Base-by-base conservation (phyloP, 2,329 filamentous ascomycete genomes). In the Aspergillus vadensis region DNA sequence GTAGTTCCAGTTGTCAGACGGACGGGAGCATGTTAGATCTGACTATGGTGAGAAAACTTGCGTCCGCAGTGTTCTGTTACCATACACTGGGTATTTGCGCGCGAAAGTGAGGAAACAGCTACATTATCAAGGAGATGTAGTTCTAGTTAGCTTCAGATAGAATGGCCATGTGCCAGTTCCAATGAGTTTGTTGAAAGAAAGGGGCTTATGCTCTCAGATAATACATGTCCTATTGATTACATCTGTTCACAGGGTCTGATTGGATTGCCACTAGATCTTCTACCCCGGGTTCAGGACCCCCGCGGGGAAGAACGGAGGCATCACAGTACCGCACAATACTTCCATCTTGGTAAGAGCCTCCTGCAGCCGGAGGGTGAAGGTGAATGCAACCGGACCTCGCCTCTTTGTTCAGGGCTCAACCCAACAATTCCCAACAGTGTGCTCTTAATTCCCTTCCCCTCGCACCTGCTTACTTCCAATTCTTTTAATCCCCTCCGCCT, bases 361-460 rank as follows among this genome's bases (percentile, higher is more conserved):
- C 41, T 44, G 41, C 41, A 44, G 41, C 41, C 41, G 17, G 41
- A 44, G 41, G 10, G 41, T 44, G 41, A 44, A 36, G 41, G 41
- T 44, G 41, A 44, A 44, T 44, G 41, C 41, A 44, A 44, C 41
- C 41, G 41, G 41, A 7, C 8, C 19, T 44, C 19, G 41, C 41
- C 41, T 44, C 50, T 53, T 43, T 53, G 51, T 53, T 41, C 41
- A 44, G 41, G 41, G 41, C 41, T 23, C 41, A 44, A 44, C 41
- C 41, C 41, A 12, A 21, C 21, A 3, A 44, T 23, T 23, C 41
- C 41, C 41, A 44, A 44, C 41, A 44, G 41, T 21, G 19, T 4
- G 14, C 17, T 44, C 41, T 44, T 21, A 23, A 14, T 17, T 39
- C 38, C n/a, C 25, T 25, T 32, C 41, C 53, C 43, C 53, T 55